Evolutionary conservation across 768 basidiomycete genomes (phyloP), one percentile per base, ranked within the genome.

Genomic region (Boletus reticuloceps): DNA sequence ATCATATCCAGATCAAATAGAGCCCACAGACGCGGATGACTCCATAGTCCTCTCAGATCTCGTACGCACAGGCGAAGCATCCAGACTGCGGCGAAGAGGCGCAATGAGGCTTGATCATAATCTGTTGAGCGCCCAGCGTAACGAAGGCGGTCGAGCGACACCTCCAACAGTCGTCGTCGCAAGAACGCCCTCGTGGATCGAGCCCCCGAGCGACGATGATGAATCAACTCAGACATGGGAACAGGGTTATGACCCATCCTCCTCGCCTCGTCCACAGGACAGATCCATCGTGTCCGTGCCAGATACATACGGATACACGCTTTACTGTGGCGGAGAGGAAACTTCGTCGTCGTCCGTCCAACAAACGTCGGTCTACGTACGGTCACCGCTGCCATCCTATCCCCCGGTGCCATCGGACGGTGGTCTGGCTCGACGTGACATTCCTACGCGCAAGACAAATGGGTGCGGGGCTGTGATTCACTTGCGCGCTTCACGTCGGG

Each of bases 1-100:
- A 36, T 27, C 20, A 20, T 51, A 54, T 22, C 51, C 56, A 44
- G 69, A 69, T 29, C 25, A 41, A 20, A 44, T 67, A 25, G 63
- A 73, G 22, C 74, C 69, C 27, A 73, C 74, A 37, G 84, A 87
- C 55, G 77, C 75, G 3, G 88, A 90, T 61, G 84, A 84, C 64
- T 78, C 83, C 32, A 85, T 90, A 53, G 81, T 88, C 19, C 79
- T 89, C 43, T 86, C 85, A 2, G 88, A 89, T 68, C 78, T 90
- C 40, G 77, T 89, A 16, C 84, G 88, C 48, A 84, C 84, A 1
- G 88, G 83, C 16, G 88, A 90, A 64, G 84, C 85, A 0, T 89
- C 88, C 5, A 77, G 88, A 6, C 72, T 89, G 50, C 80, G 88
- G n/a, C 74, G 88, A 53, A 74, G 88, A 58, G 88, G 88, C 12